A percentile compares a stretch with the other conserved stretches of the same genome.
Conservation (phyloP, 2,329 filamentous ascomycete species). For the Fusarium tricinctum region DNA sequence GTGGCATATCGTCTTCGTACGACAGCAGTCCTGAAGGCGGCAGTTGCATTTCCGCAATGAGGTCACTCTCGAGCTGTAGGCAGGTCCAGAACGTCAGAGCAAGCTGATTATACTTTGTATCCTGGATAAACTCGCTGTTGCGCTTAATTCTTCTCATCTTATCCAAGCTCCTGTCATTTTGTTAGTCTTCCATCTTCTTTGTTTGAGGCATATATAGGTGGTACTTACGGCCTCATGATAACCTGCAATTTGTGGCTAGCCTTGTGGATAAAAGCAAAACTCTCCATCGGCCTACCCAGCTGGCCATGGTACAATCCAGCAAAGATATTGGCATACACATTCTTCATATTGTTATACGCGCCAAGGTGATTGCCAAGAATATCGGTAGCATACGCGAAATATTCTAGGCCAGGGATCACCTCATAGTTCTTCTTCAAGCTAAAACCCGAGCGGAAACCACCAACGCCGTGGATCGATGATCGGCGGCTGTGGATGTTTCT, state of each 20-base stretch:
- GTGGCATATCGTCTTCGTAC: conserved; percentile 75
- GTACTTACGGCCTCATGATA: conserved; percentile 79
- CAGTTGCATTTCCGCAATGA: conserved; percentile 84
- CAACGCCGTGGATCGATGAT: conserved; percentile 64
- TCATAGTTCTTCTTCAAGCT: conserved; percentile 76
- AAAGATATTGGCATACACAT: conserved; percentile 87
- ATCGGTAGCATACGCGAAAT: conserved; percentile 87
- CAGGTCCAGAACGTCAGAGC: conserved; percentile 93
- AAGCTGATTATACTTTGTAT: conserved; percentile 70
- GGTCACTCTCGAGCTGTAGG: conserved; percentile 93
- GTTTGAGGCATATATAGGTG: background rate
- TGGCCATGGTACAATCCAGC: conserved; percentile 92
- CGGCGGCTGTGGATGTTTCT: conserved; percentile 62
- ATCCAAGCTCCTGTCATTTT: conserved; percentile 60
- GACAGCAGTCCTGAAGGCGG: conserved; percentile 73
- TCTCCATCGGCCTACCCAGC: conserved; percentile 87
- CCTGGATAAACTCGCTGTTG: conserved; percentile 57
- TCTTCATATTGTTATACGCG: conserved; percentile 82
- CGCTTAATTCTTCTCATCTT: conserved; percentile 61
- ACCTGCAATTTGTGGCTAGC: conserved; percentile 74
- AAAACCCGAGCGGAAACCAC: conserved; percentile 48
- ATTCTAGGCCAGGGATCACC: conserved; percentile 88
- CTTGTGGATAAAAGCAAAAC: conserved; percentile 73
- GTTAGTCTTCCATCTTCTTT: background rate
- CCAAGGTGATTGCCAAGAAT: conserved; percentile 87